These are phyloP conservation scores for Aspergillus spinulosporus DNA, from an alignment of 2,329 filamentous ascomycete species.

Conservation along the genomic window DNA sequence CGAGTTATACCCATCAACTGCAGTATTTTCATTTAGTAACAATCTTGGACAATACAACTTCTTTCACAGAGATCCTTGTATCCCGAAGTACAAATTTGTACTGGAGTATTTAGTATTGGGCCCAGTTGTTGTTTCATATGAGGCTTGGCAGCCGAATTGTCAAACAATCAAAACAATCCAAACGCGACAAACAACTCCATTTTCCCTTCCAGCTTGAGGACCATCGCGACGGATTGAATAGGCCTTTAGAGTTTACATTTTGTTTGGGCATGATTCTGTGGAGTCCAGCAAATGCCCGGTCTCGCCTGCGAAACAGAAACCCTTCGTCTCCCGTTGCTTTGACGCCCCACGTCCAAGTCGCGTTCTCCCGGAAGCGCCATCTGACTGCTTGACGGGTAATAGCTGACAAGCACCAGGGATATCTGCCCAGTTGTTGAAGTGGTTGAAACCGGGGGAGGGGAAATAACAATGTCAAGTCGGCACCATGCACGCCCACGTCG, in stretches of 20 bases:
- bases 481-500: constrained; percentile 41
- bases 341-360: constrained; percentile 1
- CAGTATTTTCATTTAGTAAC: constrained; percentile 5
- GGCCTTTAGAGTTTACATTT: background rate
- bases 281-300: background rate
- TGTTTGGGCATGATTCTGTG: background rate
- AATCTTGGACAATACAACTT: constrained; percentile 1
- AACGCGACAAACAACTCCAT: constrained; percentile 28
- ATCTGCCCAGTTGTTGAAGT: background rate
- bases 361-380: constrained; percentile 2
- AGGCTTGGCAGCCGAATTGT: constrained; percentile 19
- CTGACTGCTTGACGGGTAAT: background rate
- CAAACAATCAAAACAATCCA: constrained; percentile 21
- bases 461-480: constrained; percentile 34
- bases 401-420: background rate
- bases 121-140: background rate
- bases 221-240: background rate
- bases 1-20: constrained; percentile 11
- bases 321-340: background rate
- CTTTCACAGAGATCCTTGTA: background rate
- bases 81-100: background rate
- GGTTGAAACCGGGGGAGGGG: constrained; percentile 15
- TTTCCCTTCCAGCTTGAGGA: constrained; percentile 12
- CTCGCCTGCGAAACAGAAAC: background rate
- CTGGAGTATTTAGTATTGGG: no score